Base-by-base conservation (phyloP, 352 stramenopile species). In the Pythium periplocum region DNA sequence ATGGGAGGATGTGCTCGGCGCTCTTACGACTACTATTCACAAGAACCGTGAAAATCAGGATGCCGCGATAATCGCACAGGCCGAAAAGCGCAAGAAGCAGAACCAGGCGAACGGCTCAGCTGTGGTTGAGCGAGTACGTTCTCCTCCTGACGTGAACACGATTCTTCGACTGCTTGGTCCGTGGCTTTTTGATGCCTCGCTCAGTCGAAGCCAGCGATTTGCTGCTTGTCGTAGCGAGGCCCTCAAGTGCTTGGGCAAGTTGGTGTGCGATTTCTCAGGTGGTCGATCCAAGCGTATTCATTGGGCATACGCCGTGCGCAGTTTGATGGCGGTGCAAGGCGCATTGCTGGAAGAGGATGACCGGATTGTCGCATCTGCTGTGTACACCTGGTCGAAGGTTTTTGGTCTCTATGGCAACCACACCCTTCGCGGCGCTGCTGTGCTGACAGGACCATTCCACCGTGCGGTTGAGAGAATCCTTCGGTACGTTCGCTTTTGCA, bases 331-430 rank as follows among this genome's bases (percentile, higher is more conserved):
- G 31, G 59, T 95, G 3, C 84, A 95, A 52, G 83, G 66, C 12
- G 84, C 84, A 7, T 50, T 95, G 31, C 58, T 92, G 5, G 84
- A 95, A 45, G 76, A 89, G 6, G 84, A 95, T 47, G 80, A 93
- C 44, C 74, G 84, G 9, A 90, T 92, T 48, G 73, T 73, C 36
- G 82, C 84, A 12, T 80, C 84, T 1, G 84, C 84, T 26, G 79
- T 95, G 2, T 90, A 75, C 64, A 95, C 90, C 62, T 95, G 84
- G 79, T 91, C 80, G 0, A 78, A 86, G 33, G 63, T 95, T 9
- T 92, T 95, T 59, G 71, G 75, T 8, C 69, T 88, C 33, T 92
- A 90, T 33, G 84, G 84, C 31, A 90, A 85, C 38, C 82, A 95
- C 52, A 95, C 84, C 0, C 64, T 95, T 12, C 80, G 84, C 36